A percentile compares a stretch with the other conserved stretches of the same genome.
Evolutionary conservation across 2,329 filamentous ascomycete genomes (phyloP).

Genomic region (Diaporthe destruens): DNA sequence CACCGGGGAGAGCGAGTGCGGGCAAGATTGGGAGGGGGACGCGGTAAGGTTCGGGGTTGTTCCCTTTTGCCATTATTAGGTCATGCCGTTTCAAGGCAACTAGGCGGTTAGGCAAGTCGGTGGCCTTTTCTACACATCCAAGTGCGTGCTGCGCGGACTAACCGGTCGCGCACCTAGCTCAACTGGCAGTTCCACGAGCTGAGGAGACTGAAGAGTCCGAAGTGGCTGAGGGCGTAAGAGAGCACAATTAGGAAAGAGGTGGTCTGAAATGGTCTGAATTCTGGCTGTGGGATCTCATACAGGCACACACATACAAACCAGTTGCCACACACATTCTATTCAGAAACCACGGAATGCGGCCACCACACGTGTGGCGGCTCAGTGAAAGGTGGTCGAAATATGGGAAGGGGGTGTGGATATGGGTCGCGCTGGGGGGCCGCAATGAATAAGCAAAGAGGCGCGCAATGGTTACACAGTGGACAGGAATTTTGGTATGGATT

Average conservation of each 20-base stretch:
- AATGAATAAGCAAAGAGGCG: slow-evolving; percentile 2
- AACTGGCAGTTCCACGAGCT: neutral
- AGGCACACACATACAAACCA: no score
- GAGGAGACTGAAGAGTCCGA: neutral
- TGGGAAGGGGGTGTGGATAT: neutral
- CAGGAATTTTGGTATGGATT: neutral
- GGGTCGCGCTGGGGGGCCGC: neutral
- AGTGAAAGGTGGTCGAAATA: no score
- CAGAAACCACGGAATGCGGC: neutral
- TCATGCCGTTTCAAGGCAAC: neutral
- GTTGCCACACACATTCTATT: neutral
- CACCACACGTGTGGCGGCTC: neutral
- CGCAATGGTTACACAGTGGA: neutral
- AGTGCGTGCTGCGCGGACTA: neutral
- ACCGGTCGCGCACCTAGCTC: neutral
- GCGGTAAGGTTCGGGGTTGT: no score
- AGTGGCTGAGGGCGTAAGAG: neutral
- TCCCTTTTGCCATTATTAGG: neutral
- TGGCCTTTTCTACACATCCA: slow-evolving; percentile 20
- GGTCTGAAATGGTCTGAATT: neutral
- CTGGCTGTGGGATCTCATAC: neutral
- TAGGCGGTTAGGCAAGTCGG: neutral
- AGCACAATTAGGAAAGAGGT: neutral
- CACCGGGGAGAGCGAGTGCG: neutral
- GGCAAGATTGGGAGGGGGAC: neutral